Evolutionary conservation across 2,329 filamentous ascomycete species (phyloP).

Genomic region (Paecilomyces variotii): DNA sequence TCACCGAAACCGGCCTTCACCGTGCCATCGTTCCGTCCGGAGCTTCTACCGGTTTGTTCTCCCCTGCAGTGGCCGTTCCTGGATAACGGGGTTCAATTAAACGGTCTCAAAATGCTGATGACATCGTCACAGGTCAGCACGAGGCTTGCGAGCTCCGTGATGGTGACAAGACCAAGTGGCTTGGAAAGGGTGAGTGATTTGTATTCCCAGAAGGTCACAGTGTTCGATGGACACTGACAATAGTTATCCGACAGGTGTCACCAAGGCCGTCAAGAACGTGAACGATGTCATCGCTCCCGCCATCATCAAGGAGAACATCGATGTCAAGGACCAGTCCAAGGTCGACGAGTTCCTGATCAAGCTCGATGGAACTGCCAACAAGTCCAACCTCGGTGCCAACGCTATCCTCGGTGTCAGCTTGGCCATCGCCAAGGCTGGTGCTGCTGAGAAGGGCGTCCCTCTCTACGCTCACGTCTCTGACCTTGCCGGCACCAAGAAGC

Average conservation of each 20-base stretch:
- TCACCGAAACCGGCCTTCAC: slow-evolving; percentile 94
- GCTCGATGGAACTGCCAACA: slow-evolving; percentile 78
- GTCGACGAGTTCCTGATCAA: slow-evolving; percentile 78
- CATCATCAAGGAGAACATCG: slow-evolving; percentile 71
- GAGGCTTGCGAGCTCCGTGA: slow-evolving; percentile 88
- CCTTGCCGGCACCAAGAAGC: slow-evolving; percentile 83
- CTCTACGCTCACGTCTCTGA: slow-evolving; percentile 84
- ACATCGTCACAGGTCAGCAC: slow-evolving; percentile 59
- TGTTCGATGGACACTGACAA: neutral
- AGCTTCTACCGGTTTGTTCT: slow-evolving; percentile 75
- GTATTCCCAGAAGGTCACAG: too few relatives aligned
- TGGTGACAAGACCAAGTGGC: slow-evolving; percentile 79
- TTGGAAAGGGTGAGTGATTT: slow-evolving; percentile 59
- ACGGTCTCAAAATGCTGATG: slow-evolving; percentile 12
- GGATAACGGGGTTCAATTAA: neutral
- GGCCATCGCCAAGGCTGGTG: slow-evolving; percentile 80
- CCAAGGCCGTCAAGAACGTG: slow-evolving; percentile 79
- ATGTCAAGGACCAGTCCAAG: slow-evolving; percentile 79
- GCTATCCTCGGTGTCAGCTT: slow-evolving; percentile 79
- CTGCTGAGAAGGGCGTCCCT: slow-evolving; percentile 79
- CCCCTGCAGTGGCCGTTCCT: neutral
- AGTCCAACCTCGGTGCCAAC: slow-evolving; percentile 81
- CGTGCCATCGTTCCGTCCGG: slow-evolving; percentile 95
- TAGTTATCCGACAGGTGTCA: slow-evolving; percentile 44
- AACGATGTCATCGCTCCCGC: slow-evolving; percentile 73